These are phyloP conservation scores for Cenchrus fungigraminus DNA, from an alignment of 176 grass and related monocot genomes.

Conservation along the genomic window DNA sequence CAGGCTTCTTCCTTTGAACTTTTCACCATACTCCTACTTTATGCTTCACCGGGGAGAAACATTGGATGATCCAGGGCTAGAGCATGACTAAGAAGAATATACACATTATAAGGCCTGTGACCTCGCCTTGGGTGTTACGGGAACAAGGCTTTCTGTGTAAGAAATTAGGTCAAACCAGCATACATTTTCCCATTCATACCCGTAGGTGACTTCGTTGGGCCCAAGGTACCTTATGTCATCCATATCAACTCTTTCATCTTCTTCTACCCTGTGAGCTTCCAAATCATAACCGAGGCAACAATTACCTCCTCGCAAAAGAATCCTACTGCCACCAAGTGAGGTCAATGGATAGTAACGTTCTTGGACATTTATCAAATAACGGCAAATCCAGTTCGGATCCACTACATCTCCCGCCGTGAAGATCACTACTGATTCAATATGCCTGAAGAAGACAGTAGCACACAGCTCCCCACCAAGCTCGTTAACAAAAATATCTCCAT, in stretches of 20 bases:
- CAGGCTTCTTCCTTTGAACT: no score
- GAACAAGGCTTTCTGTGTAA: constrained; percentile 32
- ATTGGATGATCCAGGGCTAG: not conserved
- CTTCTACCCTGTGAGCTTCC: not conserved
- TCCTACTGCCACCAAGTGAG: not conserved
- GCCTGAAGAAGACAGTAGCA: not conserved
- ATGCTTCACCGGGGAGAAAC: no score
- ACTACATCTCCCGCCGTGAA: not conserved
- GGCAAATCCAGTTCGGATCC: not conserved
- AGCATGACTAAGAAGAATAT: no score
- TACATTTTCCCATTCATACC: constrained; percentile 13
- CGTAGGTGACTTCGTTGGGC: not conserved
- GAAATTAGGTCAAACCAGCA: not conserved
- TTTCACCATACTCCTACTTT: no score
- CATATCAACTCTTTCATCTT: not conserved
- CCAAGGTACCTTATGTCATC: constrained; percentile 25
- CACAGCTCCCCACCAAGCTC: constrained; percentile 15
- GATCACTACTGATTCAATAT: not conserved
- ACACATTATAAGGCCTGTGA: not conserved
- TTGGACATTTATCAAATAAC: not conserved
- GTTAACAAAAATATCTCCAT: not conserved
- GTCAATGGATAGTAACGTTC: not conserved
- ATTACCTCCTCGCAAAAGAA: not conserved
- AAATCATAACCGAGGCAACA: not conserved
- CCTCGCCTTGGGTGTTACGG: not conserved